Base-by-base conservation (phyloP, 148 eudicot species). In the Silene conica region DNA sequence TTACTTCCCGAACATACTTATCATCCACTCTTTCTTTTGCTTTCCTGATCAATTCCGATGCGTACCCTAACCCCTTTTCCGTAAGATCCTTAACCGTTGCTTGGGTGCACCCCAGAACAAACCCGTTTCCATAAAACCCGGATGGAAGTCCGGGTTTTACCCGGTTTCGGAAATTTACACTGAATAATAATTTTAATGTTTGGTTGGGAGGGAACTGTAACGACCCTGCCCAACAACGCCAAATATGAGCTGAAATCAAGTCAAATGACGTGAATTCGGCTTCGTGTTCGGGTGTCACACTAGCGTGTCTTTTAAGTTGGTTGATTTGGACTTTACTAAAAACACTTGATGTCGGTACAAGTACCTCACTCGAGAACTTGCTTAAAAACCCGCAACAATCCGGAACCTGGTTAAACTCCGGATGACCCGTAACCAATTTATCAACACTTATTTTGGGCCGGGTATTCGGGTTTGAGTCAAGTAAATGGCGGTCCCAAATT, bases 181-280 rank as follows among this genome's bases (percentile, higher is more conserved):
- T 88, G 63, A 92, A 92, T 0, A 92, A 74, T 2, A 89, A 76
- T 52, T 88, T 92, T 20, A 89, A 6, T 0, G 69, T 58, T 72
- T 92, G 97, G 54, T 81, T 84, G 3, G 81, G 19, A 6, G 92
- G 88, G 23, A 92, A 72, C 3, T 84, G 75, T 34, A 89, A 23
- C 3, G 97, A 84, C 61, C 70, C 83, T n/a, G 92, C 92, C 97
- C 97, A 92, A 38, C 90, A 84, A 25, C 77, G 83, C 95, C 95
- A 92, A 4, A 88, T 76, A 73, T 86, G 97, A 19, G 92, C 97
- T 18, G 89, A 82, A 23, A 92, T 68, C 0, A 82, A 89, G 61
- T 92, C 97, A 9, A 92, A 92, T 1, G 89, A 76, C 20, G 97
- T 89, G 81, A 71, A 84, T 0, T 41, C 46, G 0, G 78, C 50